Evolutionary conservation across 2,329 filamentous ascomycete genomes (phyloP).

Genomic region (Dactylellina sp.): DNA sequence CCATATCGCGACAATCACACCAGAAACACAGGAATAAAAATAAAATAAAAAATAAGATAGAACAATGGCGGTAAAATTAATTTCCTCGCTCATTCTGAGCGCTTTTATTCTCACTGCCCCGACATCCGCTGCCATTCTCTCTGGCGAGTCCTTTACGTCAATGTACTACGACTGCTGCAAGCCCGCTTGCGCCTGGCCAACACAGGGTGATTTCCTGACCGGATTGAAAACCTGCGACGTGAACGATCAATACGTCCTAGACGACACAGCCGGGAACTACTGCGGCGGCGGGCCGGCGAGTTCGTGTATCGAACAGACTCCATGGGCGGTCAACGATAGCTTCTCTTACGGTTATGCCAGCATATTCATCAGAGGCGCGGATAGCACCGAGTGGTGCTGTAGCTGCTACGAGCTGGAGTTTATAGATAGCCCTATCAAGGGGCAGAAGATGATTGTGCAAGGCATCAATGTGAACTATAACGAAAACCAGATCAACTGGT

Average conservation of each 20-base stretch:
- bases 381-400: slow-evolving; percentile 74
- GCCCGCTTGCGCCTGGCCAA: slow-evolving; percentile 70
- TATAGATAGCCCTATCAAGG: slow-evolving; percentile 66
- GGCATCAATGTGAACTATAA: slow-evolving; percentile 67
- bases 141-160: slow-evolving; percentile 50
- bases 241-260: slow-evolving; percentile 31
- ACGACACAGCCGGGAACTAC: slow-evolving; percentile 62
- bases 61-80: slow-evolving; percentile 23
- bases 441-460: slow-evolving; percentile 76
- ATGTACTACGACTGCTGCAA: slow-evolving; percentile 74
- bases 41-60: too few relatives aligned
- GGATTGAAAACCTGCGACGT: slow-evolving; percentile 58
- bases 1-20: too few relatives aligned
- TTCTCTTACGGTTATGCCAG: slow-evolving; percentile 75
- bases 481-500: slow-evolving; percentile 52
- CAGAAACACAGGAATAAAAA: too few relatives aligned
- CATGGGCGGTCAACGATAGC: slow-evolving; percentile 72
- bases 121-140: slow-evolving; percentile 21
- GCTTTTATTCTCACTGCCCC: slow-evolving; percentile 2
- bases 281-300: slow-evolving; percentile 72
- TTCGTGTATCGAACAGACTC: slow-evolving; percentile 73
- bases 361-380: slow-evolving; percentile 69
- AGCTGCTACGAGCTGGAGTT: slow-evolving; percentile 74
- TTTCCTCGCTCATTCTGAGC: slow-evolving; percentile 48
- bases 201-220: slow-evolving; percentile 51